A percentile compares a stretch with the other conserved stretches of the same genome.
phyloP scores from a whole-genome alignment of 306 rosid species.

The Corylus heterophylla region DNA sequence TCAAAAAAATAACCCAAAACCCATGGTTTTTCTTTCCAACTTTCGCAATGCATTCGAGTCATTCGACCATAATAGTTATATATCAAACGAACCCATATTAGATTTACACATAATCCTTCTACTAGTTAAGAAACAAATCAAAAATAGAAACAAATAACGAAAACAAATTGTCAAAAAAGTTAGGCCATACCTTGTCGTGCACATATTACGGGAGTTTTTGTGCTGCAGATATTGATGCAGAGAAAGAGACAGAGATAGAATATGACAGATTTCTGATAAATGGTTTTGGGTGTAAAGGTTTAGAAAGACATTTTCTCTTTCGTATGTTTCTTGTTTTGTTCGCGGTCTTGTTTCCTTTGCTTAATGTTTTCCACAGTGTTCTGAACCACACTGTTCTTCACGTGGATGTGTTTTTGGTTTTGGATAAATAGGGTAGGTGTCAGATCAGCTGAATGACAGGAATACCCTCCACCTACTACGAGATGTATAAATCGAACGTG shows the following conservation, averaged over 20 bases:
- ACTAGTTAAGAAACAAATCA: neutral
- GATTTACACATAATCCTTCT: conserved; percentile 5
- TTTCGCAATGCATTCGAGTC: conserved; percentile 23
- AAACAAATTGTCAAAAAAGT: neutral
- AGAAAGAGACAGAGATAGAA: neutral
- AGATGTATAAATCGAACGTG: neutral
- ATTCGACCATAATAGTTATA: conserved; percentile 10
- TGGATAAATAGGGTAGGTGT: neutral
- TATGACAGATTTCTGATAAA: neutral
- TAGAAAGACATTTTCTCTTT: neutral
- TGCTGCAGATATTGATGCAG: neutral
- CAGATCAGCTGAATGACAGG: neutral
- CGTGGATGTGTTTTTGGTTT: neutral
- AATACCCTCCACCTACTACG: neutral
- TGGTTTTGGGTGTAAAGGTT: neutral
- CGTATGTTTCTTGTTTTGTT: neutral
- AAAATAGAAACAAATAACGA: neutral
- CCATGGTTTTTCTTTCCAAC: neutral
- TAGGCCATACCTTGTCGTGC: conserved; percentile 3
- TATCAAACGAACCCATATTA: conserved; percentile 23
- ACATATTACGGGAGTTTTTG: neutral
- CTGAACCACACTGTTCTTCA: neutral
- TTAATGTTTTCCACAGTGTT: neutral
- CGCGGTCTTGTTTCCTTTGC: neutral
- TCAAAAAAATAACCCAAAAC: neutral